Evolutionary conservation across 176 grass and related monocot genomes (phyloP), one percentile per base, ranked within the genome.

Genomic region (Bonia amplexicaulis): DNA sequence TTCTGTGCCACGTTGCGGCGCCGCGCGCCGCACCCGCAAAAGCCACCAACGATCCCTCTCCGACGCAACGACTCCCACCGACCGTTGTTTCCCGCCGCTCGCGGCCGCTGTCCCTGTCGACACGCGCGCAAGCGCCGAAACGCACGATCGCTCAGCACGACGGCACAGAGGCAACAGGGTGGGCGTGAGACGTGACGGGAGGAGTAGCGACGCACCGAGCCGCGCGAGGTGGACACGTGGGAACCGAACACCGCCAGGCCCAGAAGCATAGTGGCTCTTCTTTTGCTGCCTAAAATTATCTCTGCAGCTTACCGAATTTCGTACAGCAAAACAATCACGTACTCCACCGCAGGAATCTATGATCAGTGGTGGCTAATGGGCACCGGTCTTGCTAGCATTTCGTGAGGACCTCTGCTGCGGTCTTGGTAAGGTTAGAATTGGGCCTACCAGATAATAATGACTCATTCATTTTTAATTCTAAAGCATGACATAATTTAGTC

Each of bases 361-460:
- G 5, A 12, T 12, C 26, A 31, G 39, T 17, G 3, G 29, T 1
- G 17, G 55, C 59, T n/a, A 65, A 61, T 11, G 39, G 12, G 37
- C 71, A 14, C 40, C 0, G 76, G 19, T 55, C 45, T 11, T 20
- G 42, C 67, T 86, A 92, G 87, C 91, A 93, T 48, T 80, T 93
- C 11, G 91, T 98, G 58, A 98, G 89, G 75, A 98, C 87, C 73
- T 98, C 93, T 10, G 93, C 89, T 29, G 93, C 93, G 4, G 83
- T 89, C 76, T 74, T 83, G 27, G 93, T 98, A 52, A 98, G 3
- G 31, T 0, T 33, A 33, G 35, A 37, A 37, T 37, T 37, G 35
- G 35, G 35, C 35, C 0, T 37, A 5, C 35, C 4, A 37, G 35
- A 37, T 5, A 37, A 37, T 5, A 37, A 37, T 5, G 35, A 4